Evolutionary conservation across 495 filamentous ascomycete species (phyloP), one percentile per base, ranked within the genome.

Genomic region (Podospora sp.): DNA sequence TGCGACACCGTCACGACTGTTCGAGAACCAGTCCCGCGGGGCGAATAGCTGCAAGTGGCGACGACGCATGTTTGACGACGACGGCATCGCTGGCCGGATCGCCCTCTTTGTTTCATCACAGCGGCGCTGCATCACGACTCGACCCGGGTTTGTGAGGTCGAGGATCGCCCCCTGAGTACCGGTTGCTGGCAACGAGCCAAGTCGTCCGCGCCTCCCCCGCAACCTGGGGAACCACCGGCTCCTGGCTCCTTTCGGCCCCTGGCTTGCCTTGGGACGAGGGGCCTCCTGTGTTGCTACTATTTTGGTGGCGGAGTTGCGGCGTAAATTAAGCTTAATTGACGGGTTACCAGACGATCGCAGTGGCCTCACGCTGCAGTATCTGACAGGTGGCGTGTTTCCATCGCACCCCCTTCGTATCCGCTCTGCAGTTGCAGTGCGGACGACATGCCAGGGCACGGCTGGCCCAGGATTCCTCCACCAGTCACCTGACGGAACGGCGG

Each of bases 241-340:
- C 40, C 46, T 56, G 24, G 25, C 21, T 33, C 29, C 29, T 33
- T 3, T 3, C 29, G 33, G 18, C 24, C 53, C 56, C 49, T 62
- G 53, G 60, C 29, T 33, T 33, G 29, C 29, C 29, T 8, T 33
- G 29, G n/a, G 60, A 58, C 58, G 36, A 53, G 64, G 60, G 51
- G 63, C 62, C 36, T 55, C 59, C 33, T 64, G 67, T 16, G 26
- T 11, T n/a, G 75, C 68, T 80, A 57, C 77, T 79, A 81, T 79
- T 79, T 80, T 79, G 69, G 71, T 74, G 68, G 68, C 68, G 60
- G 29, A 55, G 22, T 50, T 65, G 67, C 65, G 71, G 71, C 66
- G 67, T 76, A 78, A 66, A 81, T 78, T 81, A 78, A 78, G 79
- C 75, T 81, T 78, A 73, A 77, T 75, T 78, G 72, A 58, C 67